phyloP scores from a whole-genome alignment of 352 stramenopile genomes.

The Phytophthora sojae region DNA sequence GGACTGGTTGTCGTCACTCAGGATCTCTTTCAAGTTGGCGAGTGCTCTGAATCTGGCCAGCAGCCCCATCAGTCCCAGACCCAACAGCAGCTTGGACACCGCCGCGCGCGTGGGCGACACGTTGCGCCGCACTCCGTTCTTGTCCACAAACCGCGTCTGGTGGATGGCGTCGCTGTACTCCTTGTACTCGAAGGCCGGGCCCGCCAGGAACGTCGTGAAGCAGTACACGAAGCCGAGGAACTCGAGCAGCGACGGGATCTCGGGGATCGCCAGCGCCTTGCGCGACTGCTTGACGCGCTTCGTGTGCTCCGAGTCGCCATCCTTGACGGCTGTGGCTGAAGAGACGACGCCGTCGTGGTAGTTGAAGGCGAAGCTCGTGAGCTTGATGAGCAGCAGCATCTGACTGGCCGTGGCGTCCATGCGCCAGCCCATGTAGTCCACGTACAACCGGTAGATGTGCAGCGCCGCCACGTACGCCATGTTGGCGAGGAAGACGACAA shows the following conservation, averaged over 20 bases:
- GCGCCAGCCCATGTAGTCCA: slow-evolving; percentile 94
- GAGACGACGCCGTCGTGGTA: slow-evolving; percentile 91
- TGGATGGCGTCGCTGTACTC: slow-evolving; percentile 84
- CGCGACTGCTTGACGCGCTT: slow-evolving; percentile 46
- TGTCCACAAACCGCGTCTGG: neutral
- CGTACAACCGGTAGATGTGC: slow-evolving; percentile 96
- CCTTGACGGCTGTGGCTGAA: slow-evolving; percentile 25
- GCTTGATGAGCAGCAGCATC: slow-evolving; percentile 97
- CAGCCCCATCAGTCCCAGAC: slow-evolving; percentile 66
- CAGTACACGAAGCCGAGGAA: slow-evolving; percentile 98
- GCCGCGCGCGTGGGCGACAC: neutral
- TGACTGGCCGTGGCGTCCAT: slow-evolving; percentile 89
- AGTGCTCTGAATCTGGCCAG: slow-evolving; percentile 39
- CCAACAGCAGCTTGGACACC: slow-evolving; percentile 81
- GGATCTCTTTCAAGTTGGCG: neutral
- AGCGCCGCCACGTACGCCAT: slow-evolving; percentile 92
- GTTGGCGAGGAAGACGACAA: slow-evolving; percentile 93
- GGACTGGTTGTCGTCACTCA: neutral
- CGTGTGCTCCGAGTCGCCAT: slow-evolving; percentile 34
- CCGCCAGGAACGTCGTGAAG: slow-evolving; percentile 96
- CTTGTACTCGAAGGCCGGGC: slow-evolving; percentile 96
- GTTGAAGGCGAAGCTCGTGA: slow-evolving; percentile 98
- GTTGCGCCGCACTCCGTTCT: neutral
- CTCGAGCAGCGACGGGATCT: slow-evolving; percentile 92
- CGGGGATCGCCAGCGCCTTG: slow-evolving; percentile 61